Percentiles rank a stretch among this genome's conserved stretches.
phyloP scores from a whole-genome alignment of 257 asterid genomes.

The Solanum virginianum region DNA sequence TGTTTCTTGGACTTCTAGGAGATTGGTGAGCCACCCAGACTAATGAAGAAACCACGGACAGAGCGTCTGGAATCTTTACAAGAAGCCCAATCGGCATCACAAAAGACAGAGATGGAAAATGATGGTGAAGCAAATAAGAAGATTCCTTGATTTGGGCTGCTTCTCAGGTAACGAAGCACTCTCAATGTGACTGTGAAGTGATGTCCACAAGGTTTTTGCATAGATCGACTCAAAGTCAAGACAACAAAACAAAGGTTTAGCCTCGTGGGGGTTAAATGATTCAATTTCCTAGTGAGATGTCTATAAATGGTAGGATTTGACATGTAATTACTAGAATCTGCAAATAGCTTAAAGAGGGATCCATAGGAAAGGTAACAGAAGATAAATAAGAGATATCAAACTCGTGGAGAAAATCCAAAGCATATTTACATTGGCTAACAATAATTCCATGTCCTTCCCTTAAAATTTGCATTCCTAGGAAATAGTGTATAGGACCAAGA shows the following conservation, averaged over 20 bases:
- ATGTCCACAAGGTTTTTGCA: background rate
- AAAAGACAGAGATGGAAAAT: too few species aligned
- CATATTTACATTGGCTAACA: background rate
- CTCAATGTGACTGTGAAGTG: background rate
- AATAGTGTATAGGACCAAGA: background rate
- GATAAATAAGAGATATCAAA: background rate
- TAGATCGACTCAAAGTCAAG: background rate
- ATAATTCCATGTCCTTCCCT: background rate
- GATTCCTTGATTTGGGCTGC: background rate
- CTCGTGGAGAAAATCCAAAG: too few species aligned
- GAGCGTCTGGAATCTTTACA: too few species aligned
- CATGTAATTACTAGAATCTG: too few species aligned
- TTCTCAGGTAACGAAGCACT: background rate
- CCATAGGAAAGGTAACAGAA: background rate
- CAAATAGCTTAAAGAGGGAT: background rate
- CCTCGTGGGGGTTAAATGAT: background rate
- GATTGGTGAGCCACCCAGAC: too few species aligned
- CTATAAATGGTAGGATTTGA: background rate
- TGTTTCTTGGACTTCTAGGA: too few species aligned
- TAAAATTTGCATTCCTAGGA: background rate
- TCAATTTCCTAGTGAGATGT: too few species aligned
- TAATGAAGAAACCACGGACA: too few species aligned
- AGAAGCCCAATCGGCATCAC: too few species aligned
- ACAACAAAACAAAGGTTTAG: background rate
- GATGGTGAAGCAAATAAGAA: too few species aligned